Percentiles rank a stretch among this genome's conserved stretches.
phyloP scores from a whole-genome alignment of 176 grass and related monocot genomes.

The Zizania latifolia region DNA sequence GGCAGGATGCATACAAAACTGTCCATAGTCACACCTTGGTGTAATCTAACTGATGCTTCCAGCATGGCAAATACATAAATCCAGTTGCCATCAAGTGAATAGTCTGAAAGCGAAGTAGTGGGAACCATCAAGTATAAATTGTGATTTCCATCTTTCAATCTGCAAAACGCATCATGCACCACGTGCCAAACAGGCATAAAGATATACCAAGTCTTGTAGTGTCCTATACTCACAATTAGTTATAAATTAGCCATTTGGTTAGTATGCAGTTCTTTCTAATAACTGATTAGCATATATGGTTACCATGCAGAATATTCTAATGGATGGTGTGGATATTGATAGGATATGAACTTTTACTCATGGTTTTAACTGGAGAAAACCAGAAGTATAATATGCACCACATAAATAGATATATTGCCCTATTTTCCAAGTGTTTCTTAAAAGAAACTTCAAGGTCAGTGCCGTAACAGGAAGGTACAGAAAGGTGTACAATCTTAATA shows the following conservation, averaged over 20 bases:
- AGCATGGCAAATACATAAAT: conserved; percentile 20
- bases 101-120: neutral
- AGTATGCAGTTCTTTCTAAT: neutral
- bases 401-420: neutral
- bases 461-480: neutral
- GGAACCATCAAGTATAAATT: neutral
- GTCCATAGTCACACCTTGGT: neutral
- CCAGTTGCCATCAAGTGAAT: conserved; percentile 5
- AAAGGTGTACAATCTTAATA: neutral
- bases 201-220: neutral
- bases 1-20: neutral
- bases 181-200: conserved; percentile 1
- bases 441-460: conserved; percentile 1
- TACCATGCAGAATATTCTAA: neutral
- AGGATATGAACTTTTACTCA: neutral
- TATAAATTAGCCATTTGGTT: neutral
- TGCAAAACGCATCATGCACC: neutral
- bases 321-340: neutral
- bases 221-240: neutral
- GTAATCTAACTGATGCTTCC: neutral
- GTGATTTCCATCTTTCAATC: neutral
- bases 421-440: neutral
- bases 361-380: neutral
- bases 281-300: neutral
- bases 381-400: neutral